phyloP scores from a whole-genome alignment of 192 early-diverging fungal genomes.

The Backusella westeae region DNA sequence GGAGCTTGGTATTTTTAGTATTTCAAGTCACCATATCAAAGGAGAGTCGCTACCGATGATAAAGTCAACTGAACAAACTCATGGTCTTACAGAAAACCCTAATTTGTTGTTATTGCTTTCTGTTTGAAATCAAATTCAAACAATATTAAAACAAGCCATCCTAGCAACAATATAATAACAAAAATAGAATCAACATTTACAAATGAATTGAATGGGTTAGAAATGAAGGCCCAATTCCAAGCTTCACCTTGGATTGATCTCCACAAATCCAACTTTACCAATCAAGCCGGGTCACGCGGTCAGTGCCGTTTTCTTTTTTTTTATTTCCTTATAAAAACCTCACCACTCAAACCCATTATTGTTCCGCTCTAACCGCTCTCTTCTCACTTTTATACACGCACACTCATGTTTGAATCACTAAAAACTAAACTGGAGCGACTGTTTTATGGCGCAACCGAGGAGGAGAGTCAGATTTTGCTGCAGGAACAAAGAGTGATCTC shows the following conservation, averaged over 20 bases:
- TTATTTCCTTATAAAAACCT: background rate
- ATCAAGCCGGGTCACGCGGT: background rate
- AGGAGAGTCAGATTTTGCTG: background rate
- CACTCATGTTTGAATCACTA: background rate
- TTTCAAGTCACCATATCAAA: background rate
- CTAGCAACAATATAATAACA: too few species aligned
- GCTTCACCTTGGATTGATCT: background rate
- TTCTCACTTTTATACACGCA: background rate
- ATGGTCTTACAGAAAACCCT: background rate
- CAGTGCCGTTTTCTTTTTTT: background rate
- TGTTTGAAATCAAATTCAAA: background rate
- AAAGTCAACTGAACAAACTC: background rate
- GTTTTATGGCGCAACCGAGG: background rate
- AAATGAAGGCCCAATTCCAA: background rate
- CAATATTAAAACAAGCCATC: too few species aligned
- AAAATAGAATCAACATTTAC: too few species aligned
- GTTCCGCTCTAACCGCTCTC: background rate
- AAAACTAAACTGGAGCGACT: background rate
- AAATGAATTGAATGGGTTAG: too few species aligned
- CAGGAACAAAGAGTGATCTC: background rate
- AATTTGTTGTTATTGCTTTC: background rate
- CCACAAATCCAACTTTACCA: background rate
- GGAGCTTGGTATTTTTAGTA: background rate
- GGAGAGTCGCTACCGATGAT: background rate
- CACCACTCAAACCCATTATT: background rate